phyloP scores from a whole-genome alignment of 2,329 filamentous ascomycete genomes.

The Didymella lethalis region DNA sequence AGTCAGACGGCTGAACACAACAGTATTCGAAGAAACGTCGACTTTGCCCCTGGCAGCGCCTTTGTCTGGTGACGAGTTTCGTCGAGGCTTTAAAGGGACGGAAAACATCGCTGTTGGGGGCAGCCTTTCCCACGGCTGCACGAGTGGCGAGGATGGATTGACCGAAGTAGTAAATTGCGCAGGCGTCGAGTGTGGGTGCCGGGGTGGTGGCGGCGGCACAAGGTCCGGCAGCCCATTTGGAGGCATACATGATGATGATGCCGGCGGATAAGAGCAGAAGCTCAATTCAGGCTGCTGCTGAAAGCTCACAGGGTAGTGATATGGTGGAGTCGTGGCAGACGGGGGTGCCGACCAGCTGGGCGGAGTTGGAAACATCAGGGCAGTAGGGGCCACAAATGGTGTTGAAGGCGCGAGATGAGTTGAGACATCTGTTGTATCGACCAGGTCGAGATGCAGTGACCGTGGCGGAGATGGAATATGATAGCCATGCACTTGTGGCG shows the following conservation, averaged over 20 bases:
- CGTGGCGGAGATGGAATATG: neutral
- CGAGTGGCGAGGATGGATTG: neutral
- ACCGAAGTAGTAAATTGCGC: neutral
- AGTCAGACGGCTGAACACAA: slow-evolving; percentile 27
- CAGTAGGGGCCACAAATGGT: neutral
- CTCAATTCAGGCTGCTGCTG: neutral
- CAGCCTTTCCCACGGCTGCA: neutral
- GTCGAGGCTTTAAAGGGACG: slow-evolving; percentile 28
- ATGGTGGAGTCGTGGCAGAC: neutral
- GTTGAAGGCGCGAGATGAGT: neutral
- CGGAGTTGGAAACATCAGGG: neutral
- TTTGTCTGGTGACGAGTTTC: slow-evolving; percentile 16
- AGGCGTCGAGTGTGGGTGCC: neutral
- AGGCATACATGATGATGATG: neutral
- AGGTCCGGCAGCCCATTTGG: neutral
- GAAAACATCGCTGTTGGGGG: slow-evolving; percentile 35
- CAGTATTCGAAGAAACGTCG: neutral
- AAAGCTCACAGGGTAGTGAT: neutral
- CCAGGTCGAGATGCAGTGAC: neutral
- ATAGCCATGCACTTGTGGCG: neutral
- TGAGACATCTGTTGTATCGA: neutral
- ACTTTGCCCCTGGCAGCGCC: neutral
- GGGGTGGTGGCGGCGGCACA: neutral
- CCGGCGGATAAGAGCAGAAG: neutral
- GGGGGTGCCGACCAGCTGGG: neutral